These are phyloP conservation scores for Fusarium chuoi DNA, from an alignment of 2,329 filamentous ascomycete species.

Conservation along the genomic window DNA sequence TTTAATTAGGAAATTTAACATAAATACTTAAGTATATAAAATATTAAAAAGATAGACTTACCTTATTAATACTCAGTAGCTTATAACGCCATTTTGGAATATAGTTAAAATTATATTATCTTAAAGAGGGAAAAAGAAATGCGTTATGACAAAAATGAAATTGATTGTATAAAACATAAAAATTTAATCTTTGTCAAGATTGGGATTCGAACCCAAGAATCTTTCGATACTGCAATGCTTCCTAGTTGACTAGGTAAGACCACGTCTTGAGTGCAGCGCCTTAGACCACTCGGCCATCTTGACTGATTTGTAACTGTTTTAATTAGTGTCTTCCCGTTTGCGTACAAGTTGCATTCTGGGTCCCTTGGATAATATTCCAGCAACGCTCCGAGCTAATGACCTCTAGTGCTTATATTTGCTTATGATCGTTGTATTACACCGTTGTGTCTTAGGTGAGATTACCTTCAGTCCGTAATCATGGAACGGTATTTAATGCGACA, in stretches of 20 bases:
- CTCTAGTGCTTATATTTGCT: neutral
- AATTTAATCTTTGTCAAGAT: neutral
- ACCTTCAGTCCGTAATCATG: rapidly evolving
- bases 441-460: neutral
- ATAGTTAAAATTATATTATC: no score
- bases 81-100: no score
- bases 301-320: neutral
- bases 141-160: no score
- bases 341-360: no score
- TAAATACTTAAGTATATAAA: no score
- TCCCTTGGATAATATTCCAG: neutral
- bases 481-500: neutral
- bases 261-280: neutral
- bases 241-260: neutral
- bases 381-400: neutral
- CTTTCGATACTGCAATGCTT: neutral
- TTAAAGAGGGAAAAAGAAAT: no score
- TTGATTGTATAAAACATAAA: no score
- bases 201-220: neutral
- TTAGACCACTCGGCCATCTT: neutral
- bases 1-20: neutral
- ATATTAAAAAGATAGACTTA: no score
- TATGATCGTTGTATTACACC: neutral
- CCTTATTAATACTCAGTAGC: no score
- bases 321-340: rapidly evolving